Percentiles rank a stretch among this genome's conserved stretches.
Conservation (phyloP, 306 rosid species). For the Trifolium subterraneum region DNA sequence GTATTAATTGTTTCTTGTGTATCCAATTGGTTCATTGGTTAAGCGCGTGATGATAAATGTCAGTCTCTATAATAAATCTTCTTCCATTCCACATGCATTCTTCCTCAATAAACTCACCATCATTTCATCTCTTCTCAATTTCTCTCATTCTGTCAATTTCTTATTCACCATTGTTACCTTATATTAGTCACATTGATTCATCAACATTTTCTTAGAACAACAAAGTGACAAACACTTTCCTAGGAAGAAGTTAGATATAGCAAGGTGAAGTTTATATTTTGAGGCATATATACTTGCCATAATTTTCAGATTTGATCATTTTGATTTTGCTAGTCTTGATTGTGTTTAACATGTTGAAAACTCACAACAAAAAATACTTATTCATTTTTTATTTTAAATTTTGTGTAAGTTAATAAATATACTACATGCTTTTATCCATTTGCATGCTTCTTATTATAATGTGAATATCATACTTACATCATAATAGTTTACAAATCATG, state of each 20-base stretch:
- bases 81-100: conserved; percentile 10
- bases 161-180: neutral
- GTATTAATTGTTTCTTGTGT: conserved; percentile 22
- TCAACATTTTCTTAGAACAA: neutral
- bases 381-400: too few relatives aligned
- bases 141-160: neutral
- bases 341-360: neutral
- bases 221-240: too few relatives aligned
- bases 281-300: too few relatives aligned
- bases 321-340: neutral
- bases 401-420: too few relatives aligned
- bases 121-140: neutral
- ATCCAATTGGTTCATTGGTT: neutral
- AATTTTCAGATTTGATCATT: neutral
- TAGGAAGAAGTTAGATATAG: neutral
- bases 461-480: neutral
- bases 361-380: neutral
- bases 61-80: conserved; percentile 25
- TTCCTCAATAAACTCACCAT: conserved; percentile 3
- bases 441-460: too few relatives aligned
- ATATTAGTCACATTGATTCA: neutral
- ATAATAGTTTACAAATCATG: too few relatives aligned
- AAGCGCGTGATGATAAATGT: neutral
- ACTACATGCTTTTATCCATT: too few relatives aligned
- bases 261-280: neutral